Conservation (phyloP, 129 eudicot species). For the Apium graveolens region DNA sequence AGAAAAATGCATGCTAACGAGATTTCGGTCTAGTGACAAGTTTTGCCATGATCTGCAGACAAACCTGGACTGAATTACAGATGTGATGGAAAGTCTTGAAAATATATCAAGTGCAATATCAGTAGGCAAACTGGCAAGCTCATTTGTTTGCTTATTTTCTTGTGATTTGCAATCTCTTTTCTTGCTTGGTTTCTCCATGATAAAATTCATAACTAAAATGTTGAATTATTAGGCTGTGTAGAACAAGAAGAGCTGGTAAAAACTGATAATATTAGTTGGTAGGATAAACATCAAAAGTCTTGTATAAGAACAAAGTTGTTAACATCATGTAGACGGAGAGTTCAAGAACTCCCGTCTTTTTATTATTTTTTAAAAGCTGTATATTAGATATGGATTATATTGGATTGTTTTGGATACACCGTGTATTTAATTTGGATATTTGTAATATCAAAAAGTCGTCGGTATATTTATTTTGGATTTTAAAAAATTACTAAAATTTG, state of each 20-base stretch:
- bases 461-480: too few species aligned
- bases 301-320: background rate
- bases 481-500: too few species aligned
- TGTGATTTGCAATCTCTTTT: constrained; percentile 6
- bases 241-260: too few species aligned
- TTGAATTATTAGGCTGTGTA: background rate
- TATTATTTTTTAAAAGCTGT: too few species aligned
- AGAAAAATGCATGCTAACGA: constrained; percentile 25
- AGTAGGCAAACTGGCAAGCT: constrained; percentile 22
- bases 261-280: background rate
- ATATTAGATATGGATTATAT: too few species aligned
- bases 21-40: constrained; percentile 32
- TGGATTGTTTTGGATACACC: too few species aligned
- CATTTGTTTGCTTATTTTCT: constrained; percentile 3
- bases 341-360: background rate
- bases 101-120: constrained; percentile 47
- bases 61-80: constrained; percentile 46
- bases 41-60: constrained; percentile 34
- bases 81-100: constrained; percentile 39
- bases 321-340: background rate
- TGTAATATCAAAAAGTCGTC: too few species aligned
- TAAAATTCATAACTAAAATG: background rate
- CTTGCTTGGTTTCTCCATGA: background rate
- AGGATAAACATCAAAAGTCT: background rate
- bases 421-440: too few species aligned